Evolutionary conservation across 1,284 basidiomycete species (phyloP).

Genomic region (Tilletia setariae): DNA sequence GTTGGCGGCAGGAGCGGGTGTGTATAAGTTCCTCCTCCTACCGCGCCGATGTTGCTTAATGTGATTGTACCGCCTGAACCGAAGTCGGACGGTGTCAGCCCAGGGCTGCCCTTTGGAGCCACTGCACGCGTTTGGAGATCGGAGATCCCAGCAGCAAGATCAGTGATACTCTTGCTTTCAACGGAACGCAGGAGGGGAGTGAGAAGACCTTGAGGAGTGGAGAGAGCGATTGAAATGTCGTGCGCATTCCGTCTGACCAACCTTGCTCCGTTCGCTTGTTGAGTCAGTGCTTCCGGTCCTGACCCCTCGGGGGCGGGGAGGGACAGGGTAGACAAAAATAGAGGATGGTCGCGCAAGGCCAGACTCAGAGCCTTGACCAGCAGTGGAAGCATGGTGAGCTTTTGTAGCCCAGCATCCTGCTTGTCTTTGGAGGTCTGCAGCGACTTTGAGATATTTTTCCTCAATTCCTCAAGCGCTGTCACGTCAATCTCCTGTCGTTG

Average conservation of each 20-base stretch:
- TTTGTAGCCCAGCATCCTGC: constrained; percentile 36
- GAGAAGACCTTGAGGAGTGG: constrained; percentile 75
- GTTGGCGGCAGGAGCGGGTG: constrained; percentile 72
- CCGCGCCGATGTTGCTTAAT: constrained; percentile 65
- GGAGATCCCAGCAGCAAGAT: constrained; percentile 56
- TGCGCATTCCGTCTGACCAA: constrained; percentile 29
- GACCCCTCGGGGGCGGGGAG: background rate
- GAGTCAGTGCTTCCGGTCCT: background rate
- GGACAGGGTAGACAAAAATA: constrained; percentile 60
- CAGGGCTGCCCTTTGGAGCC: constrained; percentile 23
- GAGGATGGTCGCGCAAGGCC: constrained; percentile 76
- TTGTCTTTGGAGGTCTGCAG: constrained; percentile 60
- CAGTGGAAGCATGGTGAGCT: constrained; percentile 77
- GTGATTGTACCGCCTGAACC: constrained; percentile 73
- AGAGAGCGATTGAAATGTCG: constrained; percentile 65
- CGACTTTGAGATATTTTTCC: constrained; percentile 68
- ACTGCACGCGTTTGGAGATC: constrained; percentile 26
- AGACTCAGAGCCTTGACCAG: constrained; percentile 78
- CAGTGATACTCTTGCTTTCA: constrained; percentile 65
- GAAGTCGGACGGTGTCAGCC: constrained; percentile 59
- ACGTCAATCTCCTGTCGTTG: constrained; percentile 67
- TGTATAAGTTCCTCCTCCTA: constrained; percentile 41
- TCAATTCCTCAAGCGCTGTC: constrained; percentile 69
- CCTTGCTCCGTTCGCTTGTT: constrained; percentile 20
- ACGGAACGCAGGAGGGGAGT: constrained; percentile 74